Conservation (phyloP, 1,284 basidiomycete species). For the Apiotrichum domesticum region DNA sequence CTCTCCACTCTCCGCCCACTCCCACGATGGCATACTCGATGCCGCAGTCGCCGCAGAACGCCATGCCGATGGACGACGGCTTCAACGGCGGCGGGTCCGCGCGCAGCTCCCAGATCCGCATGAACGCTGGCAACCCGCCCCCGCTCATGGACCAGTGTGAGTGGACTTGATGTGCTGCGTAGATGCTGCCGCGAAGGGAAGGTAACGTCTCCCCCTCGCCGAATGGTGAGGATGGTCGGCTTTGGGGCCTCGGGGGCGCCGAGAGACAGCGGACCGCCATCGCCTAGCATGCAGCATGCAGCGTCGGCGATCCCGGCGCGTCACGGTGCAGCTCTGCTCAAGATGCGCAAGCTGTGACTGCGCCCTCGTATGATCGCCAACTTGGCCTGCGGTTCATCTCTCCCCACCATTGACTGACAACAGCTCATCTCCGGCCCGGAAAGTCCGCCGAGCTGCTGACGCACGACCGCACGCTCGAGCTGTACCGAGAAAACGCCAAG, state of each 20-base stretch:
- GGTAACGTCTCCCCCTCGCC: neutral
- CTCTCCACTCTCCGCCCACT: neutral
- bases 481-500: conserved; percentile 95
- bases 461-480: conserved; percentile 89
- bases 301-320: too few relatives aligned
- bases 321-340: too few relatives aligned
- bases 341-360: too few relatives aligned
- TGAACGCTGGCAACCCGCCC: conserved; percentile 21
- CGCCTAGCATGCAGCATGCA: too few relatives aligned
- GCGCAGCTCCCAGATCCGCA: conserved; percentile 18
- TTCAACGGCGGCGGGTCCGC: conserved; percentile 8
- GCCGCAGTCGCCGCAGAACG: conserved; percentile 2
- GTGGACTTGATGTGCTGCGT: conserved; percentile 9
- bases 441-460: conserved; percentile 85
- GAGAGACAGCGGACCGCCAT: too few relatives aligned
- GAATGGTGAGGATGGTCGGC: too few relatives aligned
- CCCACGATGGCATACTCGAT: conserved; percentile 2
- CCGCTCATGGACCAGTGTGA: conserved; percentile 46
- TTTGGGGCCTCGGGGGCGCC: too few relatives aligned
- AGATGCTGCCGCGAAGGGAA: neutral
- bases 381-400: too few relatives aligned
- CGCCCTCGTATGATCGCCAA: too few relatives aligned
- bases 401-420: too few relatives aligned
- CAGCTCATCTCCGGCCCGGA: conserved; percentile 81
- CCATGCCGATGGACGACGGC: conserved; percentile 1